Evolutionary conservation across 345 rosid genomes (phyloP).

Genomic region (Eucalyptus sp.): DNA sequence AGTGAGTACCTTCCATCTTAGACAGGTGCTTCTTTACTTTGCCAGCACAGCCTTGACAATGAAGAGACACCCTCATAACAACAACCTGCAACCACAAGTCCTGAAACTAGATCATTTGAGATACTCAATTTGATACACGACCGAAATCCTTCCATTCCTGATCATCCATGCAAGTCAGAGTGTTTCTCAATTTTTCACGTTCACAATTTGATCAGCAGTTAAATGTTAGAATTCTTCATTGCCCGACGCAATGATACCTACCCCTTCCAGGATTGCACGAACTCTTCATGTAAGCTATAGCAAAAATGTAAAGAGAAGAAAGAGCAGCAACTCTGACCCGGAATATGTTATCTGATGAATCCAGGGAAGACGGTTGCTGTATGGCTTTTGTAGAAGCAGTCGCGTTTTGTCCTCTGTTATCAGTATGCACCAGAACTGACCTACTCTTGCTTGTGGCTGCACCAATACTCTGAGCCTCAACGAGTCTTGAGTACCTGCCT

Average conservation of each 20-base stretch:
- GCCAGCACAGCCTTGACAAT: slow-evolving; percentile 75
- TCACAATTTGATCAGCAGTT: not conserved
- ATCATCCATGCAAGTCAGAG: not conserved
- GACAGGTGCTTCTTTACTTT: slow-evolving; percentile 57
- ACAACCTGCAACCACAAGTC: slow-evolving; percentile 31
- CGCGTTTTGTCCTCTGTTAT: not conserved
- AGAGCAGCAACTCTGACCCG: slow-evolving; percentile 13
- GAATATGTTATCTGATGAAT: slow-evolving; percentile 18
- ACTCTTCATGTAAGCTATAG: not conserved
- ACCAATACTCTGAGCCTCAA: slow-evolving; percentile 1
- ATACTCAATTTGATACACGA: not conserved
- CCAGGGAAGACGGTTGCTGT: not conserved
- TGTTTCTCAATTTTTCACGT: not conserved
- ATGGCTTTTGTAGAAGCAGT: not conserved
- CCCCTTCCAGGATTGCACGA: not conserved
- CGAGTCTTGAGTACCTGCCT: slow-evolving; percentile 19
- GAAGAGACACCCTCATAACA: slow-evolving; percentile 53
- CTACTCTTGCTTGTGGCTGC: not conserved
- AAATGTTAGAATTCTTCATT: not conserved
- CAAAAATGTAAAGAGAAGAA: not conserved
- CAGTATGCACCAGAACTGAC: not conserved
- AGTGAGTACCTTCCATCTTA: slow-evolving; percentile 50
- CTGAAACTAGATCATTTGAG: not conserved
- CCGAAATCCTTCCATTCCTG: not conserved
- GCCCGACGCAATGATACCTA: not conserved